phyloP scores from a whole-genome alignment of 805 yeast species.

The Wickerhamomyces pijperi region DNA sequence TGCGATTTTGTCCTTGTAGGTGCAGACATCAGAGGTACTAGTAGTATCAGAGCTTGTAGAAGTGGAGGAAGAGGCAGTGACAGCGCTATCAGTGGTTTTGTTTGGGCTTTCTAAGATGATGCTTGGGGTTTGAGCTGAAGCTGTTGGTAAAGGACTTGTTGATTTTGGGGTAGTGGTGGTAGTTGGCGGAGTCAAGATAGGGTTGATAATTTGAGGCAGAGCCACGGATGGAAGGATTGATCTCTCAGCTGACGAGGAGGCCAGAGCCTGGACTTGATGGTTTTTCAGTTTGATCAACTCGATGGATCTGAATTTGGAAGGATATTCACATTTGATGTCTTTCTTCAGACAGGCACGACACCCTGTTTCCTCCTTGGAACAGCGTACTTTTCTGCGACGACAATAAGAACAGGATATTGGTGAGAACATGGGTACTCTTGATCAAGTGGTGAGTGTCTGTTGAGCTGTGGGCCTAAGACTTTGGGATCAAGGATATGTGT shows the following conservation, averaged over 20 bases:
- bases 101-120: too few relatives aligned
- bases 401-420: slow-evolving; percentile 19
- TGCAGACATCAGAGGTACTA: background rate
- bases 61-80: too few relatives aligned
- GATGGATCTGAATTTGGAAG: slow-evolving; percentile 15
- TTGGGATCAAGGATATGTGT: too few relatives aligned
- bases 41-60: too few relatives aligned
- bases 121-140: background rate
- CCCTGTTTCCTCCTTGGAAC: slow-evolving; percentile 9
- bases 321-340: slow-evolving; percentile 11
- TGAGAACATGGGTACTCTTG: slow-evolving; percentile 4
- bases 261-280: background rate
- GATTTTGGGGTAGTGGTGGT: too few relatives aligned
- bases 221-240: background rate
- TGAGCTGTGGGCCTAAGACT: too few relatives aligned
- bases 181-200: too few relatives aligned
- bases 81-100: too few relatives aligned
- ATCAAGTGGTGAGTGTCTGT: too few relatives aligned
- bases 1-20: slow-evolving; percentile 6
- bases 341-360: slow-evolving; percentile 11
- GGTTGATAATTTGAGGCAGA: too few relatives aligned
- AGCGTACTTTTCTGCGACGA: slow-evolving; percentile 17
- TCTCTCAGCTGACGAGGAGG: background rate
- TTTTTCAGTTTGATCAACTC: slow-evolving; percentile 7
- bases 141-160: too few relatives aligned